phyloP scores from a whole-genome alignment of 805 yeast species.

The Nakazawaea pomicola region DNA sequence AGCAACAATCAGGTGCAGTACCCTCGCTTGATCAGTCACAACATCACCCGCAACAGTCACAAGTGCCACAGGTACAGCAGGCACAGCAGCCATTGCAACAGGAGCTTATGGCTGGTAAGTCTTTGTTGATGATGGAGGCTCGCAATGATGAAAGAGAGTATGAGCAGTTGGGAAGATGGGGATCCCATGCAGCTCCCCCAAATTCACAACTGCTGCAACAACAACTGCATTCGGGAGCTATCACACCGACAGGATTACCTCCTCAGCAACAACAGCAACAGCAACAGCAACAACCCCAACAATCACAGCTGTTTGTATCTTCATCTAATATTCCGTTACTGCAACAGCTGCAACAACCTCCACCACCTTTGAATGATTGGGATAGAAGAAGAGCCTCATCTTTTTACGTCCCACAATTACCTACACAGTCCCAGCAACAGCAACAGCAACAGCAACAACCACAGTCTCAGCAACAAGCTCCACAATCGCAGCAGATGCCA shows the following conservation, averaged over 20 bases:
- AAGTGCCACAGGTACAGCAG: slow-evolving; percentile 13
- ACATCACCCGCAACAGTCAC: slow-evolving; percentile 7
- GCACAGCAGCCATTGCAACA: slow-evolving; percentile 12
- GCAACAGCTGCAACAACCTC: slow-evolving; percentile 18
- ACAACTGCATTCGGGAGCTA: slow-evolving; percentile 5
- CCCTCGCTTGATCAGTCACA: slow-evolving; percentile 1
- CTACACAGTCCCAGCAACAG: slow-evolving; percentile 15
- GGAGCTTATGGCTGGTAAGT: slow-evolving; percentile 34
- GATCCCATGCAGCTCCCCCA: slow-evolving; percentile 9
- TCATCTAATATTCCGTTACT: slow-evolving; percentile 17
- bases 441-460: slow-evolving; percentile 11
- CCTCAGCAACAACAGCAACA: slow-evolving; percentile 10
- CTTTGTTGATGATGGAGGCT: slow-evolving; percentile 39
- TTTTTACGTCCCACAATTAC: slow-evolving; percentile 6
- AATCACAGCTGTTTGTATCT: slow-evolving; percentile 17
- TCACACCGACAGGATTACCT: slow-evolving; percentile 8
- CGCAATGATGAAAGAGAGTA: slow-evolving; percentile 42
- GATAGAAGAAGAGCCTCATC: slow-evolving; percentile 11
- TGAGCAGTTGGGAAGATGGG: slow-evolving; percentile 39
- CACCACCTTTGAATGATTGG: slow-evolving; percentile 9
- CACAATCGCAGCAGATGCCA: slow-evolving; percentile 1
- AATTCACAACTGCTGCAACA: slow-evolving; percentile 9
- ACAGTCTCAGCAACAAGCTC: not conserved
- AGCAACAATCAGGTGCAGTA: slow-evolving; percentile 1
- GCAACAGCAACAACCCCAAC: slow-evolving; percentile 8